phyloP scores from a whole-genome alignment of 2,329 filamentous ascomycete genomes.

The Fusarium sp. region DNA sequence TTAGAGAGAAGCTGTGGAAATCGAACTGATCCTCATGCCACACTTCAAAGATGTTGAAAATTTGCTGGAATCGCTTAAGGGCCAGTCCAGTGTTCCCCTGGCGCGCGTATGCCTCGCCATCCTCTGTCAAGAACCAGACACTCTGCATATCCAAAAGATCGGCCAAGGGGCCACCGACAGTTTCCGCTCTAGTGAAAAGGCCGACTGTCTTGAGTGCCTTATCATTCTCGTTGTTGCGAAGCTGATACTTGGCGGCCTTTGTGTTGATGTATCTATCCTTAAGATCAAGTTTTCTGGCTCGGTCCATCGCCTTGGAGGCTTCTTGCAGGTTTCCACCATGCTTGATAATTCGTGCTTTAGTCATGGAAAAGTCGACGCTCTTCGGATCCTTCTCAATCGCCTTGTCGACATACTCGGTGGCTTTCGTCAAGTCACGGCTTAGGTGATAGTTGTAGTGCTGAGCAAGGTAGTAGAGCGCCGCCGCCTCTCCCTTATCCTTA shows the following conservation, averaged over 20 bases:
- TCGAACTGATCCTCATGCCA: constrained; percentile 99
- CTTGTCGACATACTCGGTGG: constrained; percentile 85
- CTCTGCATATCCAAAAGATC: constrained; percentile 99
- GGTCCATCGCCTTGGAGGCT: constrained; percentile 90
- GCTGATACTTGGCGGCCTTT: constrained; percentile 96
- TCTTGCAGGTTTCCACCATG: constrained; percentile 84
- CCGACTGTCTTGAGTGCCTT: constrained; percentile 89
- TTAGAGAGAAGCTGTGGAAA: constrained; percentile 97
- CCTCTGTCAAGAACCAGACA: constrained; percentile 96
- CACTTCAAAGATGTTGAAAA: constrained; percentile 93
- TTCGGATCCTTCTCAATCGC: constrained; percentile 84
- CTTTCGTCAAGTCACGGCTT: constrained; percentile 87
- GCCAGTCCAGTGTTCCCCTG: constrained; percentile 87
- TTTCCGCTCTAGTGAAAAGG: constrained; percentile 93
- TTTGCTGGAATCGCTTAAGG: constrained; percentile 89
- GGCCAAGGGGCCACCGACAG: constrained; percentile 86
- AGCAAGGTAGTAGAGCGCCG: constrained; percentile 91
- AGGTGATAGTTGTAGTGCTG: constrained; percentile 97
- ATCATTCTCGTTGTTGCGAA: constrained; percentile 92
- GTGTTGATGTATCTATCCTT: constrained; percentile 98
- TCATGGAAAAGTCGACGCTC: constrained; percentile 94
- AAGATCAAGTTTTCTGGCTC: constrained; percentile 86
- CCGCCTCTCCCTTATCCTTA: constrained; percentile 76
- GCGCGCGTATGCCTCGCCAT: constrained; percentile 89
- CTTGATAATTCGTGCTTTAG: constrained; percentile 95